Base-by-base conservation (phyloP, 169 alveolate genomes). In the Plasmodium yoelii region DNA sequence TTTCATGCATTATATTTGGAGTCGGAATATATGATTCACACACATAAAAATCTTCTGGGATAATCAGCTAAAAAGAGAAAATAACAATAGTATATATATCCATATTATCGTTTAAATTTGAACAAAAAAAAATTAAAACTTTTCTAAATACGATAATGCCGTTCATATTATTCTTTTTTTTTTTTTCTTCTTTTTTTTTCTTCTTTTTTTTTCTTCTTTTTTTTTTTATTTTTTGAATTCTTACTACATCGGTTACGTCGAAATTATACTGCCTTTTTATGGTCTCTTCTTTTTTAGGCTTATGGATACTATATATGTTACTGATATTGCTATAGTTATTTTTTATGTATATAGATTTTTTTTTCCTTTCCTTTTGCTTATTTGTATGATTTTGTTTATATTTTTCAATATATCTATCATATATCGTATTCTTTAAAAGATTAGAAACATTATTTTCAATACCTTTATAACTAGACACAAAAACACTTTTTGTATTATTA, bases 281-380 rank as follows among this genome's bases (percentile, higher is more conserved):
- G 26, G 22, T 47, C 13, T 82, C 90, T 26, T 67, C 72, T 53
- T 47, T 70, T 57, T 61, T 18, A 22, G 84, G 82, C 39, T 71
- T 67, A 22, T 55, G 47, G 19, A 82, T 84, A 47, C 84, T 82
- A 60, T 82, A 82, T n/a, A 82, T 82, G 63, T 82, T 82, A 51
- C 90, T 82, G 64, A 82, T 82, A 24, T 82, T 82, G 57, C 90
- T 82, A 12, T 82, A 82, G 68, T 82, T 69, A 13, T 61, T 69
- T 68, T 69, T 82, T 67, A 82, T 68, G 61, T 82, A 82, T 19
- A 68, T 82, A 19, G 90, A 82, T 82, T 82, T 82, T 46, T 82
- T 82, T 65, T 82, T 82, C 19, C 56, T 82, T 26, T 55, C 84
- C 49, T 56, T 82, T 46, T 82, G 90, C 34, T 22, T 57, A 59